A percentile compares a stretch with the other conserved stretches of the same genome.
Conservation (phyloP, 139 green algal species). For the Pedinophyceae sp. region DNA sequence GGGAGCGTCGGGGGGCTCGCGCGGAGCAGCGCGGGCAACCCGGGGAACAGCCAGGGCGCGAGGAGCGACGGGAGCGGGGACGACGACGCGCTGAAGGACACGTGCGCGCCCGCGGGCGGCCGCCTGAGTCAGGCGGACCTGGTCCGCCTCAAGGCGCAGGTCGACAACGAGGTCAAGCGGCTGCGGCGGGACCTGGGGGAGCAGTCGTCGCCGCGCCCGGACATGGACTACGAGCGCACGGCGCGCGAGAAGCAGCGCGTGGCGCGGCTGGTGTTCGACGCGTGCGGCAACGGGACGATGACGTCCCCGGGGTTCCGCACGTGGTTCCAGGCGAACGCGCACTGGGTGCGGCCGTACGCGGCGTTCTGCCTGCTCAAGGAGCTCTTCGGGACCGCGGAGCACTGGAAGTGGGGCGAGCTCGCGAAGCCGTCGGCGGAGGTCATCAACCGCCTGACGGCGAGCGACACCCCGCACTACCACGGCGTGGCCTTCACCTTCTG, state of each 20-base stretch:
- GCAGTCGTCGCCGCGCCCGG: too few relatives aligned
- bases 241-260: conserved; percentile 57
- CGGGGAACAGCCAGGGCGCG: conserved; percentile 2
- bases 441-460: conserved; percentile 34
- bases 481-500: conserved; percentile 51
- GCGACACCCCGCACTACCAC: conserved; percentile 23
- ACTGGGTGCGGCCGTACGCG: conserved; percentile 82
- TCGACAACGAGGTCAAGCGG: conserved; percentile 15
- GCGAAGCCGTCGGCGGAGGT: conserved; percentile 17
- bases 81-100: conserved; percentile 1
- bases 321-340: conserved; percentile 45
- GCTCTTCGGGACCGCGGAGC: conserved; percentile 74
- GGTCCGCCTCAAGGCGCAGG: conserved; percentile 7
- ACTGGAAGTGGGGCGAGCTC: conserved; percentile 75
- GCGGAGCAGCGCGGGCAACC: conserved; percentile 1
- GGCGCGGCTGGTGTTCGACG: conserved; percentile 23
- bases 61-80: too few relatives aligned
- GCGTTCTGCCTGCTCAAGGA: conserved; percentile 69
- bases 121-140: too few relatives aligned
- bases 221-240: conserved; percentile 72
- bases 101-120: too few relatives aligned
- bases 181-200: conserved; percentile 19
- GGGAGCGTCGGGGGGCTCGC: too few relatives aligned
- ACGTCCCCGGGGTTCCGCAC: conserved; percentile 11
- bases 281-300: not conserved